Evolutionary conservation across 805 yeast genomes (phyloP), one percentile per base, ranked within the genome.

Genomic region (Candida golubevii): DNA sequence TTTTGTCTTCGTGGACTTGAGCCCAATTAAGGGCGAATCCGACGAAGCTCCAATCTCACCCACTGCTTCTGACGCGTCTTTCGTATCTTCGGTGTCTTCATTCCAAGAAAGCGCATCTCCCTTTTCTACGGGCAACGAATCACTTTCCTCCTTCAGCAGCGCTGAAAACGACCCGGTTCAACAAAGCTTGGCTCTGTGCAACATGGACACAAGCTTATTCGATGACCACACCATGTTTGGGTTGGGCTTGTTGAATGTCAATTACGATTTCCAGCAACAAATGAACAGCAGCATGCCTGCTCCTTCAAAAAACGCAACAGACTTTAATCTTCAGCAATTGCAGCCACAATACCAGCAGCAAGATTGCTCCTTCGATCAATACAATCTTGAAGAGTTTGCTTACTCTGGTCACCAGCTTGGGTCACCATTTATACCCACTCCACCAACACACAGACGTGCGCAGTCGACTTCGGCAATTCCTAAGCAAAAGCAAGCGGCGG

Each of bases 1-100:
- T 50, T 71, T 70, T 48, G 73, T 71, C 14, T 71, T 71, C 50
- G 75, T 71, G 35, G 74, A 71, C 52, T 67, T 71, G 50, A 67
- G 73, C 14, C 75, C 75, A 15, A 63, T 69, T 26, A 65, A 66
- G 48, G 48, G 57, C 39, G 60, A 55, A 26, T 58, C 58, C 28
- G 60, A 53, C 26, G 50, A 52, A 8, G 53, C 58, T 4, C 48
- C 59, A 30, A 41, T 46, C 10, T 52, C 59, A 13, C 52, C 58
- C 8, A 60, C 53, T 30, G 51, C 51, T 33, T 54, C 58, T 8
- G 45, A 26, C n/a, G 37, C 50, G 10, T 55, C 54, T 35, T 53
- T 55, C n/a, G 45, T 7, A 4, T 12, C 53, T n/a, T 47, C 50
- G 35, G 35, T 46, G 12, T 44, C 50, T 10, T 42, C 50, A 11